Evolutionary conservation across 2,329 filamentous ascomycete genomes (phyloP), one percentile per base, ranked within the genome.

Genomic region (Trichoderma oligosporum): DNA sequence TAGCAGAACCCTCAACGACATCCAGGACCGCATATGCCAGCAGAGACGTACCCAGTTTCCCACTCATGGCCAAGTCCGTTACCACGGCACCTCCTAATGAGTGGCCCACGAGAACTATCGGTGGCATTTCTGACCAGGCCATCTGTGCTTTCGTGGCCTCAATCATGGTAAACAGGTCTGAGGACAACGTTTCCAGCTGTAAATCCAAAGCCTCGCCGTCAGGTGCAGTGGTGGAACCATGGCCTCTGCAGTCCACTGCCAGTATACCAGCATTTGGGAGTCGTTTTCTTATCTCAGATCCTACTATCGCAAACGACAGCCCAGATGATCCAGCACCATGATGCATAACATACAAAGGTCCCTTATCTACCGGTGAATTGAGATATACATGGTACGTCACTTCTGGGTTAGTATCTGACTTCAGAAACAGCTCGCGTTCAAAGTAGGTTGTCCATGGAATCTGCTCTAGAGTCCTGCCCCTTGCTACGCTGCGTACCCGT

Each of bases 311-410:
- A 73, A 97, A 99, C 2, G 91, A 96, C 58, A 97, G 82, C 6
- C 89, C 95, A 0, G 92, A 96, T 4, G 92, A 96, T 14, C 94
- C 94, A 38, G 90, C 94, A 36, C 94, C 94, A 73, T 99, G 94
- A 69, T 99, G 94, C 74, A 89, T 90, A 59, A 97, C 87, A 71
- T 99, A 92, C 4, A 99, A 78, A 0, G 93, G 91, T 0, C 88
- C 89, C 60, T 82, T 81, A 35, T 81, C 85, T 39, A 81, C 80
- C 7, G 93, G 92, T 1, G 91, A 91, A 18, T 85, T 96, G 41
- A 97, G 78, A 71, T 97, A 97, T 57, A 84, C 89, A 76, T 99
- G 94, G 68, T 92, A 88, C 51, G 78, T 82, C 39, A 90, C 82
- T 20, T 74, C 63, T 11, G 70, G 66, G 9, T 71, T 70, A 33